phyloP scores from a whole-genome alignment of 2,329 filamentous ascomycete genomes.

The Fusarium tricinctum region DNA sequence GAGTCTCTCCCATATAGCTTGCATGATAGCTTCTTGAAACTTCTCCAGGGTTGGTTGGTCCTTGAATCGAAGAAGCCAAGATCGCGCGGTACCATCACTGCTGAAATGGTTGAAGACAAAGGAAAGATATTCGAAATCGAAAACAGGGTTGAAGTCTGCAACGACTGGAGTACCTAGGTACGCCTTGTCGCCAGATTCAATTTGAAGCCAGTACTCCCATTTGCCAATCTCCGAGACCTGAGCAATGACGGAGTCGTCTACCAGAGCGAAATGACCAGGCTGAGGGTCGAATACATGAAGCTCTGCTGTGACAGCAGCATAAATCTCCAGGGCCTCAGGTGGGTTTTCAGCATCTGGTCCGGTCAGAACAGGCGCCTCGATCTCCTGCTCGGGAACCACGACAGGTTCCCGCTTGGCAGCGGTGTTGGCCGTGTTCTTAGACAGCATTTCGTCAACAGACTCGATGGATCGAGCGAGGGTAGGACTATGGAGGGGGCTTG shows the following conservation, averaged over 20 bases:
- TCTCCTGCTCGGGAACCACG: constrained; percentile 52
- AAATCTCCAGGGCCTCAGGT: constrained; percentile 78
- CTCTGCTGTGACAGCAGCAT: constrained; percentile 83
- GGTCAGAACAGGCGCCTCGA: constrained; percentile 47
- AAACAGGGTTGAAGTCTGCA: constrained; percentile 95
- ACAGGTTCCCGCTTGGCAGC: constrained; percentile 60
- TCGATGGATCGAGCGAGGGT: constrained; percentile 67
- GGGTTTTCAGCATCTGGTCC: constrained; percentile 55
- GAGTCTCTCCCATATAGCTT: constrained; percentile 95
- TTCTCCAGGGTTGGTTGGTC: constrained; percentile 83
- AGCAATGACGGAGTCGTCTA: constrained; percentile 81
- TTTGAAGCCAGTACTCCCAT: constrained; percentile 97
- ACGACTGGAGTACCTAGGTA: constrained; percentile 90
- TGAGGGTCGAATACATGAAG: constrained; percentile 94
- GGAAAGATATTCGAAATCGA: constrained; percentile 98
- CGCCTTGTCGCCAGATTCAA: constrained; percentile 79
- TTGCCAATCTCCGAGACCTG: constrained; percentile 87
- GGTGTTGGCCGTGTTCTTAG: constrained; percentile 64
- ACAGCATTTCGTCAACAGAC: constrained; percentile 70
- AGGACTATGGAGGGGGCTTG: constrained; percentile 73
- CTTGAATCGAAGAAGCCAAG: constrained; percentile 94
- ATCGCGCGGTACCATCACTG: constrained; percentile 89
- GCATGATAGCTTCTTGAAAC: constrained; percentile 95
- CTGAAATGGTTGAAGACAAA: constrained; percentile 99
- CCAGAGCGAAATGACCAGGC: constrained; percentile 84